Evolutionary conservation across 1,139 yeast genomes (phyloP), one percentile per base, ranked within the genome.

Genomic region (Nakaseomyces nivariensis): DNA sequence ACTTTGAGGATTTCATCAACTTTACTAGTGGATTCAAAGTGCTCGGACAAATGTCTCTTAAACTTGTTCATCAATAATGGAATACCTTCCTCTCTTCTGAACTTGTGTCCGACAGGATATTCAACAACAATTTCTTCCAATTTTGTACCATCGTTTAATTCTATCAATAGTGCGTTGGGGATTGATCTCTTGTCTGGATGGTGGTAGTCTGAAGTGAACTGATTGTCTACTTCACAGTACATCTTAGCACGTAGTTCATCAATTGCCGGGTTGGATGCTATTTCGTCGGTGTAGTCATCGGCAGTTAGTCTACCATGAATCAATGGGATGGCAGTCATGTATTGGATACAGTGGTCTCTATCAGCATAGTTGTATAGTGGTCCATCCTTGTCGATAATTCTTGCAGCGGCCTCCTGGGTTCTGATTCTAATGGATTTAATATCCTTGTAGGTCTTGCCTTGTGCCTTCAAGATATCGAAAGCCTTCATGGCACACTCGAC

Each of bases 301-400:
- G 82, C 82, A 37, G 79, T 75, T 47, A 78, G 66, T 49, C 78
- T 71, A 45, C 82, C 82, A 57, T 71, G 67, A 51, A 78, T 70
- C 54, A 78, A 63, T 37, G 82, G 81, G 43, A 78, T 61, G 26
- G 82, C 82, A 45, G 74, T 72, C 82, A 78, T 78, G 65, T 78
- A 78, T 60, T 78, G 83, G 53, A 78, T 75, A 62, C 82, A 78
- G 62, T 78, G 83, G 58, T 78, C 82, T 54, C 82, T 71, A 63
- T 78, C 83, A 34, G 83, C 82, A 57, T 78, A 78, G 67, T 78
- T 78, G 67, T 78, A 72, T 49, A 78, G 65, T 26, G 82, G 81
- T 5, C 82, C 83, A 54, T 67, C 67, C 65, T 78, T 78, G 64
- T 78, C 80, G 53, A 78, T 78, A 59, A 78, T 78, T 54, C 80